These are phyloP conservation scores for Inosperma sp. DNA, from an alignment of 768 basidiomycete species.

Conservation along the genomic window DNA sequence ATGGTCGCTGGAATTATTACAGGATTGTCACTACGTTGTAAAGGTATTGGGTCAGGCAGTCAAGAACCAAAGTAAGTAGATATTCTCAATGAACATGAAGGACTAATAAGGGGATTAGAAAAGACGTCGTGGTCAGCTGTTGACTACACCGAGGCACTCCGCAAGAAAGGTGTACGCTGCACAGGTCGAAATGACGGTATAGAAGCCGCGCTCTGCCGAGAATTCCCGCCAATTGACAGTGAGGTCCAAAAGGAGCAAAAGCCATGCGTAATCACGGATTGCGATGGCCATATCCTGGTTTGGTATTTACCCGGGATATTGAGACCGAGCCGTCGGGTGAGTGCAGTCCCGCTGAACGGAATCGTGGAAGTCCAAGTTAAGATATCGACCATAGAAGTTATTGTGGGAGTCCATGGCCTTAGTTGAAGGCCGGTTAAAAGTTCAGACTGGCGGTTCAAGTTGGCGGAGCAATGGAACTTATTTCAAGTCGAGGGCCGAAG, in stretches of 20 bases:
- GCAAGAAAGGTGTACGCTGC: not conserved
- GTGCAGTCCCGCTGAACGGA: not conserved
- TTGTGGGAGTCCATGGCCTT: not conserved
- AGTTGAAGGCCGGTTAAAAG: not conserved
- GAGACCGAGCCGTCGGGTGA: not conserved
- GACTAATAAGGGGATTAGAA: not conserved
- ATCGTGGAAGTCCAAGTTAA: not conserved
- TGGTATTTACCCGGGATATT: not conserved
- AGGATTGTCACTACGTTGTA: too few species aligned
- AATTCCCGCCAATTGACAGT: not conserved
- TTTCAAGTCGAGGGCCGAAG: not conserved
- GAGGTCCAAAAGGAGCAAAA: not conserved
- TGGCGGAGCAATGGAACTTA: not conserved
- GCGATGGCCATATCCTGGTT: not conserved
- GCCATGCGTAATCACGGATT: not conserved
- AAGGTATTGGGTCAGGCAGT: too few species aligned
- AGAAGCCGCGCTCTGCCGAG: not conserved
- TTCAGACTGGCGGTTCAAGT: too few species aligned
- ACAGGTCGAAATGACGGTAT: not conserved
- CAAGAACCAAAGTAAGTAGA: too few species aligned
- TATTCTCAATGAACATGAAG: not conserved
- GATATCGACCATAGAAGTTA: not conserved
- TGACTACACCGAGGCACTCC: not conserved
- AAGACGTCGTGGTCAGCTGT: not conserved
- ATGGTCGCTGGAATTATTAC: too few species aligned